Percentiles rank a stretch among this genome's conserved stretches.
Evolutionary conservation across 768 basidiomycete species (phyloP).

Genomic region (Fistulinella prunicolor): DNA sequence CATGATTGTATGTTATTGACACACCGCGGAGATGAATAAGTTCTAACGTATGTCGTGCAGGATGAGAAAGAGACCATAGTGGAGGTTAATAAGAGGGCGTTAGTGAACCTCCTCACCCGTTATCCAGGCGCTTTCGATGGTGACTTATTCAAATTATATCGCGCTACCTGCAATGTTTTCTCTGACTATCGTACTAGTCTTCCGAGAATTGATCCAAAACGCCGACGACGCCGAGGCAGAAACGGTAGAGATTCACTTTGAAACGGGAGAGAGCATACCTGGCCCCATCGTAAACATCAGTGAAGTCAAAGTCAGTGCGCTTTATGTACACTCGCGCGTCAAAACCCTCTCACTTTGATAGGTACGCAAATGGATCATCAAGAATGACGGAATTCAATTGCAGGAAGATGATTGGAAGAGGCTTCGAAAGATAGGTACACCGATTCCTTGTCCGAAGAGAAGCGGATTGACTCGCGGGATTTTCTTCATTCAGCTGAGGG

Average conservation of each 20-base stretch:
- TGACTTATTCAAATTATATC: not conserved
- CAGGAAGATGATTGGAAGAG: not conserved
- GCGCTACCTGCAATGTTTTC: not conserved
- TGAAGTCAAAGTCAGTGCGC: slow-evolving; percentile 24
- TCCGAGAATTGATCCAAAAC: slow-evolving; percentile 43
- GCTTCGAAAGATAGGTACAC: slow-evolving; percentile 8
- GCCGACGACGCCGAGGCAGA: not conserved
- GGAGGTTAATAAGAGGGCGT: not conserved
- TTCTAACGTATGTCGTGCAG: not conserved
- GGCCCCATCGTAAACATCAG: not conserved
- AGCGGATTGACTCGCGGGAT: not conserved
- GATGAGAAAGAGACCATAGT: not conserved
- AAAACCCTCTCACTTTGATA: not conserved
- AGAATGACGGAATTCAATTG: not conserved
- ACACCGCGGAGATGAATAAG: too few species aligned
- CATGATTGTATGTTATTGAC: too few species aligned
- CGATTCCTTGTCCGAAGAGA: not conserved
- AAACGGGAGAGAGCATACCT: not conserved
- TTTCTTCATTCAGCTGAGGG: slow-evolving; percentile 4
- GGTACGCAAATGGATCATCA: not conserved
- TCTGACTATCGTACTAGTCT: slow-evolving; percentile 27
- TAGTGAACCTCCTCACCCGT: not conserved
- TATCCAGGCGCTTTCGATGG: slow-evolving; percentile 10
- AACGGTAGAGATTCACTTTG: not conserved
- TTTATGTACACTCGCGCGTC: slow-evolving; percentile 16